Base-by-base conservation (phyloP, 2,329 filamentous ascomycete species). In the Cladophialophora exuberans region DNA sequence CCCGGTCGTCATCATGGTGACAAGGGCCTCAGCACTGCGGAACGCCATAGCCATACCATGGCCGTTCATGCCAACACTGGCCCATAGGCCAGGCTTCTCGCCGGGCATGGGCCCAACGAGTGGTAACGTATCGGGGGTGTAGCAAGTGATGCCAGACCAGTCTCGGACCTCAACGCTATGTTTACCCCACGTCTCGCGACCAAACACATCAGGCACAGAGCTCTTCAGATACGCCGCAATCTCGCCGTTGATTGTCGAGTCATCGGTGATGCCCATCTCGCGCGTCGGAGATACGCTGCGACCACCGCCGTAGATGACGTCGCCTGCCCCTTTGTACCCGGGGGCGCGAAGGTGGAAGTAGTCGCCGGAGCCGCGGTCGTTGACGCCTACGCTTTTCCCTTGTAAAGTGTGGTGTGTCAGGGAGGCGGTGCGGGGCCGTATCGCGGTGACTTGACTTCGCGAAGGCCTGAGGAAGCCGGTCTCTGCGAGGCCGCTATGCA, bases 1-100 rank as follows among this genome's bases (percentile, higher is more conserved):
- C 9, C 44, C 44, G 23, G 44, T 47, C 6, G 26, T 47, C 3
- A 75, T 70, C 17, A 78, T 59, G 56, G 75, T 74, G 3, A 67
- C 74, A 18, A 78, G 52, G 1, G 73, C 75, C 0, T 73, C 74
- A 0, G 75, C 76, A 56, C 74, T 76, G 1, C 72, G 76, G 57
- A 77, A 78, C 41, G 78, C 78, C 73, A 78, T 81, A 23, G 65
- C 65, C 28, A 78, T 66, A 7, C 76, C 76, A 61, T 78, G 76
- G 0, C 76, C 76, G 59, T 78, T 78, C 55, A 79, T 78, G 0
- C 77, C 76, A 13, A 76, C 76, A 58, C 75, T 77, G 5, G 79
- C 69, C 62, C 69, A 79, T 45, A 79, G 76, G 3, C 76, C 76
- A n/a, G n/a, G n/a, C 9, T 72, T 68, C 7, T 72, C 55, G 0